These are phyloP conservation scores for Lycium barbarum DNA, from an alignment of 257 asterid species.

Conservation along the genomic window DNA sequence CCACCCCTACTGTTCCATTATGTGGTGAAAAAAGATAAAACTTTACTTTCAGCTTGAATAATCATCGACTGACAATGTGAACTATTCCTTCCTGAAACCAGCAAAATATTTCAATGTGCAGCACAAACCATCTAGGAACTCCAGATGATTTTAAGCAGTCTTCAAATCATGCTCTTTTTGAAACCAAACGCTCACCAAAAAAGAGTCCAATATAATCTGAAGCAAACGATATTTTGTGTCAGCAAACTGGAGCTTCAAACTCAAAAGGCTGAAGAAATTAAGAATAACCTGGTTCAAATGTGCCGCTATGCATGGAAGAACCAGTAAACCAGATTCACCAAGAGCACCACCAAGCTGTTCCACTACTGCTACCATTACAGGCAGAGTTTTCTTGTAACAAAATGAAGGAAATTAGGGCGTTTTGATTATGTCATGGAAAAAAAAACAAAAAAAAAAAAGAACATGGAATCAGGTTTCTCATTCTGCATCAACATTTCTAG, in stretches of 20 bases:
- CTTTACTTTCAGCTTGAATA: no score
- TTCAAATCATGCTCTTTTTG: conserved; percentile 47
- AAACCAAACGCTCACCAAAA: conserved; percentile 73
- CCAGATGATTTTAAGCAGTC: conserved; percentile 43
- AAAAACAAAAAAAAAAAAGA: background rate
- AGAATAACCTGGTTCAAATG: conserved; percentile 82
- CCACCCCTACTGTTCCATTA: no score
- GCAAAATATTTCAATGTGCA: conserved; percentile 6
- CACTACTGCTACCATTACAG: conserved; percentile 97
- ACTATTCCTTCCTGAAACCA: background rate
- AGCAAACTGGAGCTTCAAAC: conserved; percentile 25
- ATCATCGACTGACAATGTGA: background rate
- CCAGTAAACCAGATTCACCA: conserved; percentile 88
- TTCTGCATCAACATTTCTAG: background rate
- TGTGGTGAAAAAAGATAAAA: no score
- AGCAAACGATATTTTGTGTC: conserved; percentile 22
- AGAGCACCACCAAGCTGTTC: conserved; percentile 93
- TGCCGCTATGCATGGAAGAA: conserved; percentile 97
- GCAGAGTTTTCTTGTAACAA: conserved; percentile 77
- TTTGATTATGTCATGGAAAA: background rate
- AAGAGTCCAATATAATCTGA: conserved; percentile 86
- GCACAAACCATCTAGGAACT: background rate
- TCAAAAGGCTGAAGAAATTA: conserved; percentile 17
- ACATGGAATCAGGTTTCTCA: background rate
- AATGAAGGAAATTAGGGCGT: background rate